Conservation (phyloP, 2,329 filamentous ascomycete genomes). For the Beauveria pseudobassiana region DNA sequence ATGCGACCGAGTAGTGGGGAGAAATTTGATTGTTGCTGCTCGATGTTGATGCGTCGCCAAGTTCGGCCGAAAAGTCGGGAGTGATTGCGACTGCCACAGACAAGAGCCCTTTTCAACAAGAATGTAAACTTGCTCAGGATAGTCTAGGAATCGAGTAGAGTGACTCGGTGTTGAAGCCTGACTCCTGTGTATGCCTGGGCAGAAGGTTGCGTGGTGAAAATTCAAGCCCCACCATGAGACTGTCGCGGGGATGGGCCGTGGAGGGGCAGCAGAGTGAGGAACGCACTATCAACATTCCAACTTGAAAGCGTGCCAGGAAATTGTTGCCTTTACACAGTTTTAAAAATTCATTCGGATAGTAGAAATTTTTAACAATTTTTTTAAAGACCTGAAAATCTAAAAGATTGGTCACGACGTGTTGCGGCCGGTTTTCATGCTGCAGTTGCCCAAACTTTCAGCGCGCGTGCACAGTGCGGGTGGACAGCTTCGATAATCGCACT, state of each 20-base stretch:
- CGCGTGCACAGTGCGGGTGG: background rate
- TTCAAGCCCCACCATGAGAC: constrained; percentile 34
- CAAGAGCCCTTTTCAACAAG: background rate
- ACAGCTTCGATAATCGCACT: constrained; percentile 1
- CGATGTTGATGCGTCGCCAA: background rate
- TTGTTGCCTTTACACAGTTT: background rate
- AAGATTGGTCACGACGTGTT: too few relatives aligned
- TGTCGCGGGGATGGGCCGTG: constrained; percentile 17
- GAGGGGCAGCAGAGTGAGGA: constrained; percentile 18
- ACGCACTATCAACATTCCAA: background rate
- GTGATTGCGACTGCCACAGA: background rate
- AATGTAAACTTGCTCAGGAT: background rate
- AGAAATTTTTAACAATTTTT: background rate
- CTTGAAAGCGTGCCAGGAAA: background rate
- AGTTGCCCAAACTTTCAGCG: background rate
- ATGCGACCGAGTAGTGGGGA: constrained; percentile 3
- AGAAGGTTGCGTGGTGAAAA: constrained; percentile 29
- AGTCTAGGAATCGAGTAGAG: background rate
- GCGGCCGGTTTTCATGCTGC: background rate
- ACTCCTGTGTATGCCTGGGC: constrained; percentile 16
- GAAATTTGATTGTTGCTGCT: background rate
- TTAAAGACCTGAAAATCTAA: background rate
- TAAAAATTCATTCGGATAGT: background rate
- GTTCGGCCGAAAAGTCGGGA: background rate
- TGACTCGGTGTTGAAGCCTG: constrained; percentile 8